Conservation (phyloP, 495 filamentous ascomycete genomes). For the Xylaria cubensis region DNA sequence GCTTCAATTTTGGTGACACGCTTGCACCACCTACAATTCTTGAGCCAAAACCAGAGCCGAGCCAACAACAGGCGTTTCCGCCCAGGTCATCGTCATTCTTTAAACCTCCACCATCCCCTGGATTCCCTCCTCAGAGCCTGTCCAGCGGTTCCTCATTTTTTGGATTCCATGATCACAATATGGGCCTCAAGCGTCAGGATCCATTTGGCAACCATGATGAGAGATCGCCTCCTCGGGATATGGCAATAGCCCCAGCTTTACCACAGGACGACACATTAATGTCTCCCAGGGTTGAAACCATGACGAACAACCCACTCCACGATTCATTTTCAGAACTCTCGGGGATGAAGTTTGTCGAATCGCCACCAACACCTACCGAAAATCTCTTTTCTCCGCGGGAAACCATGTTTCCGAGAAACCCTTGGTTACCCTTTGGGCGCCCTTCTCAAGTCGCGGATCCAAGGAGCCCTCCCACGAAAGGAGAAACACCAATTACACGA, state of each 20-base stretch:
- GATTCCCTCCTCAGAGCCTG: conserved; percentile 50
- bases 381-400: conserved; percentile 58
- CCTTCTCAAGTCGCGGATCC: conserved; percentile 61
- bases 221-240: conserved; percentile 33
- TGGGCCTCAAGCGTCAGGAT: conserved; percentile 29
- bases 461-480: conserved; percentile 67
- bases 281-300: conserved; percentile 59
- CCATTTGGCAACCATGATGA: conserved; percentile 32
- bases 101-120: conserved; percentile 43
- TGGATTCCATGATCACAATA: conserved; percentile 44
- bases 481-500: conserved; percentile 69
- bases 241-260: conserved; percentile 40
- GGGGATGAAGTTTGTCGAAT: conserved; percentile 56
- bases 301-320: conserved; percentile 61
- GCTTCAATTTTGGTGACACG: conserved; percentile 47
- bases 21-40: conserved; percentile 41
- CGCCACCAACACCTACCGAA: conserved; percentile 52
- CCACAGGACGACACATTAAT: conserved; percentile 52
- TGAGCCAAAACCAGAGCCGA: conserved; percentile 33
- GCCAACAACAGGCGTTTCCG: conserved; percentile 30
- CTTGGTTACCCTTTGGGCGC: conserved; percentile 53
- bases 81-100: conserved; percentile 44
- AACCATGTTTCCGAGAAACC: conserved; percentile 57
- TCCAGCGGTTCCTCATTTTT: conserved; percentile 37
- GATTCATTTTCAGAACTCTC: conserved; percentile 44